A percentile compares a stretch with the other conserved stretches of the same genome.
phyloP scores from a whole-genome alignment of 2,329 filamentous ascomycete species.

The Podosphaera xanthii region DNA sequence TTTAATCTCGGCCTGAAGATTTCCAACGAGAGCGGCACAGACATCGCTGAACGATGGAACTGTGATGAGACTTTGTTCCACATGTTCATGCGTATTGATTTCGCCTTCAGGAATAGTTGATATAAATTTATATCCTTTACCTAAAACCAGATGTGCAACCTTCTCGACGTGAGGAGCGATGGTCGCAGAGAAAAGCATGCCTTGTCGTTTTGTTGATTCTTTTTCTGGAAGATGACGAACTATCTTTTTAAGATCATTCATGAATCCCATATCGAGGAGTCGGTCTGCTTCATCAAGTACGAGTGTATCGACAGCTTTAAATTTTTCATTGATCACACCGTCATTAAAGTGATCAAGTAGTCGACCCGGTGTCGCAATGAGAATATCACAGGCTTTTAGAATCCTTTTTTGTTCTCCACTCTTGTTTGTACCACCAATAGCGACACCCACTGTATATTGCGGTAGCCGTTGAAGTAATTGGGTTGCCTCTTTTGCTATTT shows the following conservation, averaged over 20 bases:
- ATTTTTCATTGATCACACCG: constrained; percentile 18
- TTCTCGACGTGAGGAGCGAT: constrained; percentile 64
- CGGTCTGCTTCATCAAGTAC: constrained; percentile 95
- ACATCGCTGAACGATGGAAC: constrained; percentile 51
- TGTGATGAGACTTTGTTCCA: constrained; percentile 57
- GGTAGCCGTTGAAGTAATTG: constrained; percentile 13
- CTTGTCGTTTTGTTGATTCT: constrained; percentile 49
- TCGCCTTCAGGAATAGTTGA: constrained; percentile 73
- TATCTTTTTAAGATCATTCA: constrained; percentile 40
- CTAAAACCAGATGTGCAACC: constrained; percentile 60
- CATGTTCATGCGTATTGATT: constrained; percentile 57
- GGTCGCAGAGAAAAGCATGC: constrained; percentile 86
- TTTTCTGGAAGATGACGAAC: constrained; percentile 37
- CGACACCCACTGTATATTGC: constrained; percentile 35
- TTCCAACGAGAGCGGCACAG: constrained; percentile 54
- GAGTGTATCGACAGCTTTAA: constrained; percentile 55
- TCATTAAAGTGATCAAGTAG: constrained; percentile 52
- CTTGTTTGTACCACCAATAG: constrained; percentile 86
- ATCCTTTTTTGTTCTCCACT: constrained; percentile 40
- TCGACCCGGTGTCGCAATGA: constrained; percentile 79
- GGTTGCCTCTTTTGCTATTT: constrained; percentile 58
- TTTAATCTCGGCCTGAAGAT: constrained; percentile 38
- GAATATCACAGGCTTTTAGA: constrained; percentile 59
- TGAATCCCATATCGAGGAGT: constrained; percentile 88
- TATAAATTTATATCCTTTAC: constrained; percentile 62